These are phyloP conservation scores for Phytophthora melonis DNA, from an alignment of 352 stramenopile species.

Conservation along the genomic window DNA sequence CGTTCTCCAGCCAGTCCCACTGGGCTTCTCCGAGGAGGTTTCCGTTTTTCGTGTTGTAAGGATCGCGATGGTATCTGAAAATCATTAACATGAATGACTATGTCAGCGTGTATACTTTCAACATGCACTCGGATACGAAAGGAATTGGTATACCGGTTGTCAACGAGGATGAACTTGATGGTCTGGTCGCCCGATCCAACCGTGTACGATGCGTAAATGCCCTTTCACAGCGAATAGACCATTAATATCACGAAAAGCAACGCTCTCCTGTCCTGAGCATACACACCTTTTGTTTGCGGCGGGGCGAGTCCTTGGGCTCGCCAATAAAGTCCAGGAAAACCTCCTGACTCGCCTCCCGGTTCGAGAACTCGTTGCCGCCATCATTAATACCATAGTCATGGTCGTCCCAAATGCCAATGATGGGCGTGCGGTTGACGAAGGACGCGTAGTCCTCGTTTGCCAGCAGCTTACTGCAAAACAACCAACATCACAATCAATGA, in stretches of 20 bases:
- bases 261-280: background rate
- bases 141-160: slow-evolving; percentile 61
- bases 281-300: slow-evolving; percentile 75
- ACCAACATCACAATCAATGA: background rate
- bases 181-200: slow-evolving; percentile 68
- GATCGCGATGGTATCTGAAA: slow-evolving; percentile 82
- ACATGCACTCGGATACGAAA: background rate
- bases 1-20: slow-evolving; percentile 88
- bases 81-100: background rate
- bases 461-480: slow-evolving; percentile 57
- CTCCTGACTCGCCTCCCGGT: slow-evolving; percentile 83
- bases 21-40: slow-evolving; percentile 82
- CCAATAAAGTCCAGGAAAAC: slow-evolving; percentile 89
- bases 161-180: slow-evolving; percentile 90
- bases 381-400: slow-evolving; percentile 94
- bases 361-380: slow-evolving; percentile 74
- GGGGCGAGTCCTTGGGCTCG: slow-evolving; percentile 75
- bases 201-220: slow-evolving; percentile 89
- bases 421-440: slow-evolving; percentile 69
- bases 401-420: slow-evolving; percentile 92
- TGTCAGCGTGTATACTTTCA: background rate
- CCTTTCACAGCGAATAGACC: slow-evolving; percentile 40
- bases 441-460: slow-evolving; percentile 71
- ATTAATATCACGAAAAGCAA: background rate
- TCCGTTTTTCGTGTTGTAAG: slow-evolving; percentile 67